phyloP scores from a whole-genome alignment of 2,329 filamentous ascomycete species.

The Fusarium camptoceras region DNA sequence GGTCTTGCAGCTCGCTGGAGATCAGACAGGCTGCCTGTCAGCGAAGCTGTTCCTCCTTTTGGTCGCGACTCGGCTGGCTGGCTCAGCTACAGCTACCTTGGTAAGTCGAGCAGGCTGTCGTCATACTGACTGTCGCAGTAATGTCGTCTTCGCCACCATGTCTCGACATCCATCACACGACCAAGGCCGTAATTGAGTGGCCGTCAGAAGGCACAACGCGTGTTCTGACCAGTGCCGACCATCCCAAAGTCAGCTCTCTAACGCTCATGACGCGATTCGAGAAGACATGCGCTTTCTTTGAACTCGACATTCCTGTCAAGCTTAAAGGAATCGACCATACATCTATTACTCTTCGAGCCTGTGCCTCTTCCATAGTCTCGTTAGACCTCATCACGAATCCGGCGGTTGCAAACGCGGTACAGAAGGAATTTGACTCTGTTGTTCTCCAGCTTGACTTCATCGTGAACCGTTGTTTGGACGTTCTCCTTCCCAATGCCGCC shows the following conservation, averaged over 20 bases:
- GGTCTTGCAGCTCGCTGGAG: slow-evolving; percentile 34
- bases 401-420: background rate
- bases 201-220: background rate
- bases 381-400: slow-evolving; percentile 2
- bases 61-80: background rate
- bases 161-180: slow-evolving; percentile 13
- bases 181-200: slow-evolving; percentile 20
- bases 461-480: background rate
- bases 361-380: slow-evolving; percentile 13
- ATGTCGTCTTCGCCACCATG: slow-evolving; percentile 19
- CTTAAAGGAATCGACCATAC: slow-evolving; percentile 18
- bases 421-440: slow-evolving; percentile 13
- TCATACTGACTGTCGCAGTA: slow-evolving; percentile 11
- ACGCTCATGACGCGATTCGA: slow-evolving; percentile 9
- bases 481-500: slow-evolving; percentile 6
- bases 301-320: slow-evolving; percentile 20
- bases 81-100: background rate
- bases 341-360: slow-evolving; percentile 1
- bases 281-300: slow-evolving; percentile 8
- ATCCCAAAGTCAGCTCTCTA: slow-evolving; percentile 10
- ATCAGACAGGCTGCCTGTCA: slow-evolving; percentile 23
- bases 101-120: background rate
- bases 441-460: slow-evolving; percentile 6
- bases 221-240: slow-evolving; percentile 11
- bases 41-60: slow-evolving; percentile 30